phyloP scores from a whole-genome alignment of 2,329 filamentous ascomycete genomes.

The Clonostachys byssicola region DNA sequence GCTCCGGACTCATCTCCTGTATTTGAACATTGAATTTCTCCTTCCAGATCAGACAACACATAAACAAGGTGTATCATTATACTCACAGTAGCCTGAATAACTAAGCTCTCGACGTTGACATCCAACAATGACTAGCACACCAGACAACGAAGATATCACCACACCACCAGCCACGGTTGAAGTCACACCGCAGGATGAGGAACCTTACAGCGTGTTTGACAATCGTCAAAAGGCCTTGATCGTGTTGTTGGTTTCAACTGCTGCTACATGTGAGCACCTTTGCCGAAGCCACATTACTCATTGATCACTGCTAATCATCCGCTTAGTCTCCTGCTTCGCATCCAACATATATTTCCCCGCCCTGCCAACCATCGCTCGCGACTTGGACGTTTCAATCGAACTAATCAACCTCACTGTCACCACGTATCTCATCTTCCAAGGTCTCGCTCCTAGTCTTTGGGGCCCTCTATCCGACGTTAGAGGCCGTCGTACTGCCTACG shows the following conservation, averaged over 20 bases:
- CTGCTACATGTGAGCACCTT: slow-evolving; percentile 19
- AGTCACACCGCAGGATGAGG: too few relatives aligned
- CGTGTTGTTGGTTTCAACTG: slow-evolving; percentile 44
- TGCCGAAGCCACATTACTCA: too few relatives aligned
- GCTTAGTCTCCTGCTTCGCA: slow-evolving; percentile 51
- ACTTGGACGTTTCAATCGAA: slow-evolving; percentile 29
- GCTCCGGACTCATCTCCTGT: not conserved
- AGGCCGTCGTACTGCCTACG: slow-evolving; percentile 56
- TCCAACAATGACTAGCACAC: too few relatives aligned
- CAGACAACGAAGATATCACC: too few relatives aligned
- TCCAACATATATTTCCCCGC: slow-evolving; percentile 53
- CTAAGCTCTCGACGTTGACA: too few relatives aligned
- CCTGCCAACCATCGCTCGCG: slow-evolving; percentile 29
- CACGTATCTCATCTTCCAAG: slow-evolving; percentile 62
- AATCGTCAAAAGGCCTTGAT: slow-evolving; percentile 43
- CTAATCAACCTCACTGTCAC: slow-evolving; percentile 48
- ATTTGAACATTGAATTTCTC: too few relatives aligned
- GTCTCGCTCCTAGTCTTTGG: slow-evolving; percentile 54
- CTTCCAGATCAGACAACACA: too few relatives aligned
- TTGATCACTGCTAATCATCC: too few relatives aligned
- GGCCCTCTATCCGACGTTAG: slow-evolving; percentile 58
- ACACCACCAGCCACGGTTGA: too few relatives aligned
- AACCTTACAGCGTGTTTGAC: slow-evolving; percentile 3
- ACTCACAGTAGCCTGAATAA: too few relatives aligned
- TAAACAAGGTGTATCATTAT: too few relatives aligned